These are phyloP conservation scores for Alternaria ethzedia DNA, from an alignment of 2,329 filamentous ascomycete genomes.

Conservation along the genomic window DNA sequence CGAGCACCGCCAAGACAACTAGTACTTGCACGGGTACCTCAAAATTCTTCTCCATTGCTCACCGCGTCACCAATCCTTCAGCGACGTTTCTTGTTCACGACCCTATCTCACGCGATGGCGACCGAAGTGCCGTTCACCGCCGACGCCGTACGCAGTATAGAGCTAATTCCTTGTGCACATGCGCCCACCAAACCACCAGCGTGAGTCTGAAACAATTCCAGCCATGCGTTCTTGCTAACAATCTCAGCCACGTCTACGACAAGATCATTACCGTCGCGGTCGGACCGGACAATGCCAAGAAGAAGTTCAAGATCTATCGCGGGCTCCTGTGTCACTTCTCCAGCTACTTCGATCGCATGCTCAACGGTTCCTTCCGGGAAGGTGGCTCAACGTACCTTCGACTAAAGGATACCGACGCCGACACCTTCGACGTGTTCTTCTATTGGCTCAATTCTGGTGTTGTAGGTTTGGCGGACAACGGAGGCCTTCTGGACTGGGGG, in stretches of 20 bases:
- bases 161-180: not conserved
- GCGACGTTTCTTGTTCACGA: fast-evolving
- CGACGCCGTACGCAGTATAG: not conserved
- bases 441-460: not conserved
- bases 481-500: too few species aligned
- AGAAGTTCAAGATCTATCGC: not conserved
- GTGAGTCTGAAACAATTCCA: not conserved
- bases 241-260: not conserved
- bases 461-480: too few species aligned
- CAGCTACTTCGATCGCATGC: not conserved
- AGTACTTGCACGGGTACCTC: not conserved
- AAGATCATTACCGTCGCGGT: not conserved
- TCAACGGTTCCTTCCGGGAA: not conserved
- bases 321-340: not conserved
- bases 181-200: not conserved
- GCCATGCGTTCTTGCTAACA: not conserved
- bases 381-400: not conserved
- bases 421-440: not conserved
- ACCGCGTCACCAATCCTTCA: not conserved
- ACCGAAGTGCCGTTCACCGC: not conserved
- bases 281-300: not conserved
- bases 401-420: fast-evolving
- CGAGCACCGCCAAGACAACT: not conserved
- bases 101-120: not conserved
- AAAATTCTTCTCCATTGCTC: not conserved